A percentile compares a stretch with the other conserved stretches of the same genome.
phyloP scores from a whole-genome alignment of 768 basidiomycete species.

The Ramaria sp. region DNA sequence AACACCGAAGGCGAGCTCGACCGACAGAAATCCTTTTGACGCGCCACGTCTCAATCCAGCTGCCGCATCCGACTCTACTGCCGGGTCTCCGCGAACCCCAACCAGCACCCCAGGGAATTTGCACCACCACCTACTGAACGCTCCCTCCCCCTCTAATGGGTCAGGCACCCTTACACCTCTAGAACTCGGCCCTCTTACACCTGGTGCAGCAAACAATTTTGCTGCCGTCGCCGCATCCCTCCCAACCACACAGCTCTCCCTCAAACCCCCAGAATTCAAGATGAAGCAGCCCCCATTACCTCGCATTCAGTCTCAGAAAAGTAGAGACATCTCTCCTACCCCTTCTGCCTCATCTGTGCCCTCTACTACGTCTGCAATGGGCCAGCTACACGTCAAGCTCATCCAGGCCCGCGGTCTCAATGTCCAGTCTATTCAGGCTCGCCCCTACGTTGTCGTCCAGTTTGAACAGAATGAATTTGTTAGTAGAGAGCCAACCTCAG shows the following conservation, averaged over 20 bases:
- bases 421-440: slow-evolving; percentile 50
- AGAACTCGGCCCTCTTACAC: slow-evolving; percentile 30
- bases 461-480: slow-evolving; percentile 99
- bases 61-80: slow-evolving; percentile 18
- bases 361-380: slow-evolving; percentile 33
- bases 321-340: slow-evolving; percentile 16
- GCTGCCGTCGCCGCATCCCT: slow-evolving; percentile 37
- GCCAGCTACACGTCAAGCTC: slow-evolving; percentile 92
- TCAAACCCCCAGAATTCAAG: slow-evolving; percentile 79
- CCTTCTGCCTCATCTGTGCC: slow-evolving; percentile 23
- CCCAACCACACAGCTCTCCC: slow-evolving; percentile 53
- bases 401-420: slow-evolving; percentile 82
- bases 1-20: slow-evolving; percentile 43
- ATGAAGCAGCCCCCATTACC: slow-evolving; percentile 53
- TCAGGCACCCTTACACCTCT: slow-evolving; percentile 27
- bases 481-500: slow-evolving; percentile 77
- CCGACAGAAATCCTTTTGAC: slow-evolving; percentile 55
- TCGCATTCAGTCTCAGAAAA: slow-evolving; percentile 17
- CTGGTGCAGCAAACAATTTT: slow-evolving; percentile 23
- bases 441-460: slow-evolving; percentile 92
- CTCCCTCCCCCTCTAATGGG: slow-evolving; percentile 8
- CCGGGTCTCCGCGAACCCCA: slow-evolving; percentile 12
- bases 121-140: slow-evolving; percentile 13
- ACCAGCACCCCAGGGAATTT: not conserved
- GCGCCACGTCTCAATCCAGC: slow-evolving; percentile 18